Evolutionary conservation across 1,284 basidiomycete genomes (phyloP).

Genomic region (Ceratobasidium sp.): DNA sequence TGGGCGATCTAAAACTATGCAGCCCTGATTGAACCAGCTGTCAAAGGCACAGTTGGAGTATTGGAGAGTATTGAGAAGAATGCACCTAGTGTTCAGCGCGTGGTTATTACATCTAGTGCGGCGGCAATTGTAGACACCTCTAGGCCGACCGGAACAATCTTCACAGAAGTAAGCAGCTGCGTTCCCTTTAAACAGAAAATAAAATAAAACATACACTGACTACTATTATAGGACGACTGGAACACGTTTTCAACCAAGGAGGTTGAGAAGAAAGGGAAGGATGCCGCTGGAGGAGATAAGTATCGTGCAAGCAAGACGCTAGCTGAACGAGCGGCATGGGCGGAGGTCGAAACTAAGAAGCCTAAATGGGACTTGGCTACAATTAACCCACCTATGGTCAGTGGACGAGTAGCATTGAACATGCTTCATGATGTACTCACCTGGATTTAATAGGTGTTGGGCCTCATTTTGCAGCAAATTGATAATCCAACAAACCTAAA

Average conservation of each 20-base stretch:
- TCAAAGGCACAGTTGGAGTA: conserved; percentile 54
- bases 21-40: conserved; percentile 54
- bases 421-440: background rate
- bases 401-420: conserved; percentile 44
- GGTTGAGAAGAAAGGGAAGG: conserved; percentile 39
- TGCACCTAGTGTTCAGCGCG: conserved; percentile 48
- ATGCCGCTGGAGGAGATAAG: conserved; percentile 26
- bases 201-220: background rate
- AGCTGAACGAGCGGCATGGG: conserved; percentile 67
- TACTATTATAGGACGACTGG: conserved; percentile 37
- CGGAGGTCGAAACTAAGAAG: conserved; percentile 60
- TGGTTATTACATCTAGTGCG: conserved; percentile 49
- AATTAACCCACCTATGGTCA: conserved; percentile 63
- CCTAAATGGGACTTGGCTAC: conserved; percentile 62
- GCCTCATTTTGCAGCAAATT: conserved; percentile 52
- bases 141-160: conserved; percentile 36
- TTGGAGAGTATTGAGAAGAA: conserved; percentile 53
- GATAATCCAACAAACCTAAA: conserved; percentile 13
- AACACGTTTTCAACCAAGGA: conserved; percentile 32
- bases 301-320: conserved; percentile 59
- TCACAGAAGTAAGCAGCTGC: conserved; percentile 2
- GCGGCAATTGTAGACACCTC: conserved; percentile 46
- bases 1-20: background rate
- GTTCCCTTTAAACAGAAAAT: no score
- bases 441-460: conserved; percentile 55